phyloP scores from a whole-genome alignment of 2,329 filamentous ascomycete species.

The Monosporascus sp. region DNA sequence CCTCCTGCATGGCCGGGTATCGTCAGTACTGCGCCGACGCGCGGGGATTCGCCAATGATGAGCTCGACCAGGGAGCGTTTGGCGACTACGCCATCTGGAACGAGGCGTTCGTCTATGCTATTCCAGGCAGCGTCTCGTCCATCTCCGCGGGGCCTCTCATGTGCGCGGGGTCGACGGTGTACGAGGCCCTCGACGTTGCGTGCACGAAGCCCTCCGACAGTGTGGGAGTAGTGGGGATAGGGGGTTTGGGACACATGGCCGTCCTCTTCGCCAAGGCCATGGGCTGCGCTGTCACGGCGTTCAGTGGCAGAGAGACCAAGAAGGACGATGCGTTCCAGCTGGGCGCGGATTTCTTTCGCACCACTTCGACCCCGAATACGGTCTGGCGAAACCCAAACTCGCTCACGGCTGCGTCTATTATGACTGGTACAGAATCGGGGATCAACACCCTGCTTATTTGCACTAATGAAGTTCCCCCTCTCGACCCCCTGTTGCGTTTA shows the following conservation, averaged over 20 bases:
- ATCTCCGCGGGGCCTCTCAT: conserved; percentile 38
- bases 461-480: background rate
- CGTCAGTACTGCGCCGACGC: conserved; percentile 24
- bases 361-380: background rate
- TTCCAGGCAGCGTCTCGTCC: conserved; percentile 32
- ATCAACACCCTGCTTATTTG: conserved; percentile 2
- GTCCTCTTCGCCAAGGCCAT: conserved; percentile 59
- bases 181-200: conserved; percentile 21
- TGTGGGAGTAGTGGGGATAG: conserved; percentile 44
- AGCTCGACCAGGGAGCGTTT: conserved; percentile 31
- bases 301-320: background rate
- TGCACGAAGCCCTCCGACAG: conserved; percentile 19
- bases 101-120: conserved; percentile 31
- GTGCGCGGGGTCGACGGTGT: conserved; percentile 40
- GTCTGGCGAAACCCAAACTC: background rate
- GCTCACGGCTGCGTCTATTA: too few relatives aligned
- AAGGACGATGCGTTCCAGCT: conserved; percentile 6
- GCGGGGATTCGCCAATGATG: conserved; percentile 27
- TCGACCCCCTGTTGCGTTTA: background rate
- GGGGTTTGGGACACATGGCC: conserved; percentile 57
- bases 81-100: conserved; percentile 27
- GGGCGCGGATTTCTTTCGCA: conserved; percentile 7
- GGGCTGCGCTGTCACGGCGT: conserved; percentile 31
- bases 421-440: too few relatives aligned
- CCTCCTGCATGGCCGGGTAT: conserved; percentile 6